Base-by-base conservation (phyloP, 495 filamentous ascomycete genomes). In the Letharia lupina region DNA sequence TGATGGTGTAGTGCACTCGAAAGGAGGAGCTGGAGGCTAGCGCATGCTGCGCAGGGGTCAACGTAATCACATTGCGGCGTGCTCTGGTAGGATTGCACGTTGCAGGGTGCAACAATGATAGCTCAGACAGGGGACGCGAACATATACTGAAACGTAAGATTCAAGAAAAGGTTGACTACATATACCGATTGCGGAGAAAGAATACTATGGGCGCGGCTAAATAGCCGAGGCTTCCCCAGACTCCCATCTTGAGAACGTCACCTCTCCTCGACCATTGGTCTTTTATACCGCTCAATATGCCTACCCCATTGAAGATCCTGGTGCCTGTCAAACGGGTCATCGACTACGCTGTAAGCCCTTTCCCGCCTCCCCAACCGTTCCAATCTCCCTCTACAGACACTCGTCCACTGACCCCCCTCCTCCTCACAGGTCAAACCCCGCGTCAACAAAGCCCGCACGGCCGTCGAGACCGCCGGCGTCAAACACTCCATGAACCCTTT, bases 401-500 rank as follows among this genome's bases (percentile, higher is more conserved):
- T 28, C 23, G 23, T 28, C 23, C 23, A 28, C 23, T 62, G 40
- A 52, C 37, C 50, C 35, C 11, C 37, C 47, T 31, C 15, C 15
- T 39, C 37, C 57, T 50, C 40, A 64, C 73, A 98, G 94, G 85
- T 96, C 84, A 97, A 96, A 83, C 94, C 94, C 64, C 90, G 94
- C 70, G 91, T 98, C 82, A 97, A 97, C 86, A 93, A 94, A 76
- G 78, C 94, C 74, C 87, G 91, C 76, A 98, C 94, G 50, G 95
- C 86, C 74, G 87, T 98, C 78, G 91, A 96, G 79, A 96, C 90
- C 57, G 78, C 84, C 58, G 89, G 89, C 70, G 91, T 98, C 71
- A 98, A 98, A 78, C 94, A 97, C 83, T 89, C 85, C 76, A 91
- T 98, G 83, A 98, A 98, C 84, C 94, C 94, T 60, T 98, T 98